Evolutionary conservation across 2,329 filamentous ascomycete species (phyloP).

Genomic region (Colletotrichum karsti): DNA sequence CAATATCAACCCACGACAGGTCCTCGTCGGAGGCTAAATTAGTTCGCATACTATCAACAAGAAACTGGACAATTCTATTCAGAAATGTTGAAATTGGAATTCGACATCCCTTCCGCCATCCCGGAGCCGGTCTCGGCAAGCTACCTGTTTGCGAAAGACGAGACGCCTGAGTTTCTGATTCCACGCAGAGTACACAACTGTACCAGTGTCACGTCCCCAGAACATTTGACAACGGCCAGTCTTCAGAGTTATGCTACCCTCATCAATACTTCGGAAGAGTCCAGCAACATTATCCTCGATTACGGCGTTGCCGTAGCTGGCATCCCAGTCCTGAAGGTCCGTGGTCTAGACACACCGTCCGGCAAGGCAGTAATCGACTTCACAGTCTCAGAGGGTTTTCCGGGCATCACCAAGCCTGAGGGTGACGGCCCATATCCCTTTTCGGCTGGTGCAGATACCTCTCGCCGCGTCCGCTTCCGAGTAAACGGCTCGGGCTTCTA

Average conservation of each 20-base stretch:
- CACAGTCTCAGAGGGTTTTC: background rate
- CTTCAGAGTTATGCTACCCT: background rate
- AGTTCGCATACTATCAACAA: background rate
- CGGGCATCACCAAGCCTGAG: background rate
- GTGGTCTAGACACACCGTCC: background rate
- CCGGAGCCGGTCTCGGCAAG: background rate
- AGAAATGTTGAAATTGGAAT: background rate
- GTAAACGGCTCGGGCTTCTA: background rate
- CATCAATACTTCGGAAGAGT: background rate
- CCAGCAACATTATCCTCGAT: background rate
- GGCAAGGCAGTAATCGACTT: background rate
- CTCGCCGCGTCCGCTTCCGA: background rate
- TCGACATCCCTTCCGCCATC: background rate
- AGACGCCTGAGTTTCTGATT: background rate
- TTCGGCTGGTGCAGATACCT: background rate
- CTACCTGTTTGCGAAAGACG: background rate
- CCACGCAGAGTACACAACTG: background rate
- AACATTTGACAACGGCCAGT: background rate
- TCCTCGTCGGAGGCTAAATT: background rate
- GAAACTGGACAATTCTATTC: too few relatives aligned
- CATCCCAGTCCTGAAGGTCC: background rate
- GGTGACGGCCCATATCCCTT: background rate
- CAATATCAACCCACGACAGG: background rate
- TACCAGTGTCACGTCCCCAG: background rate
- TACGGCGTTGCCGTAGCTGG: conserved; percentile 1